Percentiles rank a stretch among this genome's conserved stretches.
phyloP scores from a whole-genome alignment of 495 filamentous ascomycete genomes.

The Hypoxylon intermedium region DNA sequence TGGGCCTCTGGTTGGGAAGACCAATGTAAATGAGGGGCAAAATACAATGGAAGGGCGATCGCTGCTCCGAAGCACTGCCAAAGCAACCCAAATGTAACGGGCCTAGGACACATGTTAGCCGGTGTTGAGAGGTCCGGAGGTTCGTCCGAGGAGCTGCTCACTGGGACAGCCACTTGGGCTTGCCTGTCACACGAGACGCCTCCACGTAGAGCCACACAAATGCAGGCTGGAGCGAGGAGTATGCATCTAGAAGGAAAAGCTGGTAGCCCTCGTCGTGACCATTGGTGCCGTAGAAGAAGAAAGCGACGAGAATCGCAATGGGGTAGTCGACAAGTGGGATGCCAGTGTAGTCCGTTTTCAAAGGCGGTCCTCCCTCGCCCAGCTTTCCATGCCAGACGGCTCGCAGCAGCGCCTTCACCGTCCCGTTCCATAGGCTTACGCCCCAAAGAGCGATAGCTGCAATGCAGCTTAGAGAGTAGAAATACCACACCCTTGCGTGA shows the following conservation, averaged over 20 bases:
- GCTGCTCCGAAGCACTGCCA: slow-evolving; percentile 36
- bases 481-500: neutral
- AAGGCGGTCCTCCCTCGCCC: neutral
- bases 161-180: slow-evolving; percentile 31
- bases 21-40: slow-evolving; percentile 22
- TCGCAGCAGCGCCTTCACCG: slow-evolving; percentile 8
- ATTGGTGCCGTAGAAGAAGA: slow-evolving; percentile 36
- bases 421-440: slow-evolving; percentile 16
- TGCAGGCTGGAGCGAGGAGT: slow-evolving; percentile 31
- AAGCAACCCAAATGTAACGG: slow-evolving; percentile 22
- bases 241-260: slow-evolving; percentile 35
- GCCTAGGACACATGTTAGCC: slow-evolving; percentile 13
- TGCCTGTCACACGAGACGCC: slow-evolving; percentile 17
- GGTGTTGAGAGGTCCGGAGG: neutral
- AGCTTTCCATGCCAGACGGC: slow-evolving; percentile 14
- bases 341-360: slow-evolving; percentile 37
- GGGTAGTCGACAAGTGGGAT: slow-evolving; percentile 37
- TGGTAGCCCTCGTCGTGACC: slow-evolving; percentile 29
- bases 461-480: slow-evolving; percentile 2
- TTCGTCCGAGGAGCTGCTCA: neutral
- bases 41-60: slow-evolving; percentile 38
- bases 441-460: slow-evolving; percentile 22
- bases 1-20: slow-evolving; percentile 6
- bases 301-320: slow-evolving; percentile 33
- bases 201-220: slow-evolving; percentile 40